Evolutionary conservation across 257 asterid genomes (phyloP), one percentile per base, ranked within the genome.

Genomic region (Echites panduratus): DNA sequence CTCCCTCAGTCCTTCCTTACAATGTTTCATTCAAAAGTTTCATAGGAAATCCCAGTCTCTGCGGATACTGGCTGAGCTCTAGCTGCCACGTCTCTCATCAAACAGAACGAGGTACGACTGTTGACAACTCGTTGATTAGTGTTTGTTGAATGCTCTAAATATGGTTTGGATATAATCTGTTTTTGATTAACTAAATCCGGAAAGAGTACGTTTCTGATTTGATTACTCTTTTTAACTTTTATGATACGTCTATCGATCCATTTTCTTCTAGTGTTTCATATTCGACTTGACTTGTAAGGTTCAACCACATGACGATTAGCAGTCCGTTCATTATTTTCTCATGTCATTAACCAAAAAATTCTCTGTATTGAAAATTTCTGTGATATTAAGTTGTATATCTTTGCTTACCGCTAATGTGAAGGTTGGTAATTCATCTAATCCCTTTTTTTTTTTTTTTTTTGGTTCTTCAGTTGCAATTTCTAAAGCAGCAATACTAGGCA

Each of bases 401-500:
- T 41, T 9, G 11, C 22, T 66, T 38, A 4, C 20, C 22, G 22
- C 17, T 0, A 5, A 4, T 40, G 27, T 61, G 58, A 5, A 45
- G 16, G 47, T 43, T 58, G 10, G 58, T 20, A 48, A 24, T 32
- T 35, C 0, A 53, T 16, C 84, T 80, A n/a, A 54, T 54, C 9
- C n/a, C n/a, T n/a, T n/a, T n/a, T n/a, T 40, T 41, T 40, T 8
- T 13, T 6, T 50, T 35, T 41, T 53, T 40, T 9, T 66, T 29
- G 56, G 76, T 54, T 27, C 35, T 48, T 80, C 88, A 95, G 99
- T 81, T 49, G 47, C 90, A 20, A 84, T 95, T 45, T 85, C 99
- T 16, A 95, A 90, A 88, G 95, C 96, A 16, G 98, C 97, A n/a
- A 92, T 95, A 82, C 89, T 92, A 9, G 99, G 99, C 69, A 95